phyloP scores from a whole-genome alignment of 306 rosid species.

The Quercus mongolica region DNA sequence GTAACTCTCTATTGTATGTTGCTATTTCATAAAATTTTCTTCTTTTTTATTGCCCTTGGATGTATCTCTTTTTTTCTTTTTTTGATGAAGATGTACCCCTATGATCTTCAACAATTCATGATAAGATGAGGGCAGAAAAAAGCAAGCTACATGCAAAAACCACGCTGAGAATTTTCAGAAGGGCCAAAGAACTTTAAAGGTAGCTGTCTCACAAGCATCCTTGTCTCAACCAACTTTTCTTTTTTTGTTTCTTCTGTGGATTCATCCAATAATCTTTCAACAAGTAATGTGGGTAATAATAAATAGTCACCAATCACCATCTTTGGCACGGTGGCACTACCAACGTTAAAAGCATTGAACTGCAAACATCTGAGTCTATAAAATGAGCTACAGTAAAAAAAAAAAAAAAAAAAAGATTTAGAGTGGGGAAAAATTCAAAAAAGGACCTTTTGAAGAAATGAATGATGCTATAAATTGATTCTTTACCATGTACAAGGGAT shows the following conservation, averaged over 20 bases:
- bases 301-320: background rate
- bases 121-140: slow-evolving; percentile 4
- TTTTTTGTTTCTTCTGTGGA: background rate
- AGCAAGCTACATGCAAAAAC: background rate
- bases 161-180: slow-evolving; percentile 11
- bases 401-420: background rate
- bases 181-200: slow-evolving; percentile 18
- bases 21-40: background rate
- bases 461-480: background rate
- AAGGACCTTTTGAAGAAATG: slow-evolving; percentile 28
- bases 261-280: background rate
- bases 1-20: no score
- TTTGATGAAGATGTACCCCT: background rate
- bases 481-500: slow-evolving; percentile 7
- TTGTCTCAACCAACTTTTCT: background rate
- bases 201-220: slow-evolving; percentile 10
- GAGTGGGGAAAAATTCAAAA: background rate
- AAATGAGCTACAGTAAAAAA: background rate
- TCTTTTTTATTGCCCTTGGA: background rate
- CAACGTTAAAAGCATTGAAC: background rate
- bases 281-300: background rate
- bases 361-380: background rate
- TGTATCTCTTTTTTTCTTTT: background rate
- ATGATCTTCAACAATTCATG: slow-evolving; percentile 1
- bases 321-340: no score